Conservation (phyloP, 2,329 filamentous ascomycete species). For the Penicillium sp. region DNA sequence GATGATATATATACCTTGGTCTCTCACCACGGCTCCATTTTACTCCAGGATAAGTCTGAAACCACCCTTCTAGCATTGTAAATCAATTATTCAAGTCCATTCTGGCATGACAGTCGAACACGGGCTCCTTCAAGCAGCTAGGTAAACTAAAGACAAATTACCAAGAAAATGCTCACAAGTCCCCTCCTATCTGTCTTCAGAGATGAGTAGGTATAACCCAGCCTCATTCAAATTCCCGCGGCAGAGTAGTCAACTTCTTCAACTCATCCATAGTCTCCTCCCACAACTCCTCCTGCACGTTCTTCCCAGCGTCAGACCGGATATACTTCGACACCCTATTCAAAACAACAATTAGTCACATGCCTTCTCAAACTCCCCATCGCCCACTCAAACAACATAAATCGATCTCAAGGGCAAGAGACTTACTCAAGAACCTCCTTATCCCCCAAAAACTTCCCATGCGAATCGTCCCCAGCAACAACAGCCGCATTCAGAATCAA, state of each 20-base stretch:
- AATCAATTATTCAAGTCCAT: too few species aligned
- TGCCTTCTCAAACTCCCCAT: too few species aligned
- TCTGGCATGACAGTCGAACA: too few species aligned
- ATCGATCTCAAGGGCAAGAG: neutral
- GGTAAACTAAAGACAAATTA: neutral
- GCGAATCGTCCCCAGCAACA: slow-evolving; percentile 29
- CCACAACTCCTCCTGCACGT: slow-evolving; percentile 32
- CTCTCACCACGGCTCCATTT: too few species aligned
- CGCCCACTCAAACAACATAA: neutral
- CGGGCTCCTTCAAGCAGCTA: neutral
- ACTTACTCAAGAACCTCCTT: slow-evolving; percentile 33
- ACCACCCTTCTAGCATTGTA: too few species aligned
- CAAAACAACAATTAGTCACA: neutral
- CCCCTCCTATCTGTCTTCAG: neutral
- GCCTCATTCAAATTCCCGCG: slow-evolving; percentile 15
- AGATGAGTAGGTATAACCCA: neutral
- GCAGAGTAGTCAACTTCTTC: slow-evolving; percentile 20
- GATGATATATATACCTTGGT: too few species aligned
- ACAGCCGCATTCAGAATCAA: slow-evolving; percentile 31
- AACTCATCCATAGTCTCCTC: slow-evolving; percentile 31
- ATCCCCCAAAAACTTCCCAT: slow-evolving; percentile 32
- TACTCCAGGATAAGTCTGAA: too few species aligned
- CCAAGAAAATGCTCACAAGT: neutral
- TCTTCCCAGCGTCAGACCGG: slow-evolving; percentile 24
- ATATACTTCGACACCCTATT: slow-evolving; percentile 26